phyloP scores from a whole-genome alignment of 257 asterid genomes.

The Solanum chmielewskii region DNA sequence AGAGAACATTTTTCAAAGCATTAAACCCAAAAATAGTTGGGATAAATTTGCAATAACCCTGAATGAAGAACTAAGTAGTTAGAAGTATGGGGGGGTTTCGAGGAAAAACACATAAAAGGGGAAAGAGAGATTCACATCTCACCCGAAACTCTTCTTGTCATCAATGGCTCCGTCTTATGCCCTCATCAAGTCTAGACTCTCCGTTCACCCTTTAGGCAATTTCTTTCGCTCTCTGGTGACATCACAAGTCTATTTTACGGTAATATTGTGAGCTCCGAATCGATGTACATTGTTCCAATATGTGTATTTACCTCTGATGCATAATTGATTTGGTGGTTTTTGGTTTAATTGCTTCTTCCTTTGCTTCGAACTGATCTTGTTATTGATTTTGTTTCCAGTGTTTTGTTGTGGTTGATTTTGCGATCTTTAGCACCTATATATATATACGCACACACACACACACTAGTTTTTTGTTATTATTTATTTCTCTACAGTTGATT shows the following conservation, averaged over 20 bases:
- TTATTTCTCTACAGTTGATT: background rate
- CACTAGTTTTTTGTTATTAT: background rate
- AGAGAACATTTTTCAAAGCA: too few relatives aligned
- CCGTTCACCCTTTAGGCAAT: background rate
- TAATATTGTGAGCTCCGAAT: background rate
- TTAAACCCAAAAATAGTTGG: too few relatives aligned
- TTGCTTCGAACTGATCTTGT: background rate
- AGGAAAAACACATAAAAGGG: background rate
- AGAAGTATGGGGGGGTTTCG: background rate
- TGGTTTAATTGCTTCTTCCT: background rate
- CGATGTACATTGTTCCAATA: background rate
- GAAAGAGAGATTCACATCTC: slow-evolving; percentile 31
- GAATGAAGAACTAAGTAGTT: background rate
- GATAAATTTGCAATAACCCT: too few relatives aligned
- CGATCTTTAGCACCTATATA: background rate
- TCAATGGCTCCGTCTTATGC: background rate
- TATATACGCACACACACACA: background rate
- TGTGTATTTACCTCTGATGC: background rate
- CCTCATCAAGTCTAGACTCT: slow-evolving; percentile 5
- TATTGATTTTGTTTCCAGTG: too few relatives aligned
- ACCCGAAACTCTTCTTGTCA: slow-evolving; percentile 13
- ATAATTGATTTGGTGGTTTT: background rate
- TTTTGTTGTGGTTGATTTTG: background rate
- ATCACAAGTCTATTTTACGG: background rate
- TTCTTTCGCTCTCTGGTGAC: background rate